Evolutionary conservation across 208 protist genomes (phyloP), one percentile per base, ranked within the genome.

Genomic region (Leptomonas seymouri): DNA sequence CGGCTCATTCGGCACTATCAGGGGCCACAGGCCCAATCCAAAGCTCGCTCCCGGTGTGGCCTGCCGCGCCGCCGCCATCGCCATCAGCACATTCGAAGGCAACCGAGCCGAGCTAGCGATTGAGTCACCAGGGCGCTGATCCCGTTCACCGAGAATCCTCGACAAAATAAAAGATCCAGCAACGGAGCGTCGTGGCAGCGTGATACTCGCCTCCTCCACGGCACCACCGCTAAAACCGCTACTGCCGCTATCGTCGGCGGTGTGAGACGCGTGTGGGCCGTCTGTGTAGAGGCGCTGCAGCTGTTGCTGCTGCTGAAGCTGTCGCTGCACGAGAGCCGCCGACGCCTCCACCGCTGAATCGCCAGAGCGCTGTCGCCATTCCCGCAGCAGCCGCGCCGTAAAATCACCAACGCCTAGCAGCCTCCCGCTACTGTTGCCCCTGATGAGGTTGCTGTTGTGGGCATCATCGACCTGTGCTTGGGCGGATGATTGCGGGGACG

Each of bases 311-410:
- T n/a, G n/a, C n/a, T n/a, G n/a, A n/a, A n/a, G n/a, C n/a, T n/a
- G n/a, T n/a, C n/a, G n/a, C 14, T 18, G 21, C 3, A 21, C 30
- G n/a, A 56, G 42, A 0, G 27, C 63, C 20, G 42, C 41, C 1
- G 50, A 65, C 9, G 56, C 36, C 48, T 59, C 41, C 62, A 60
- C 63, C 49, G 57, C 63, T 16, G 68, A 23, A 54, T 66, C 61
- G 44, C 70, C 70, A 12, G 70, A 57, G 45, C 70, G 70, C 70
- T 75, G 59, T 25, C 61, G 70, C 70, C 70, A 75, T 61, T 64
- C n/a, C 28, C 70, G 60, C 23, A 75, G 53, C 34, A 75, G 61
- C 21, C 45, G 49, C 27, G 70, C 27, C 31, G 70, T 75, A 67
- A 51, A 67, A 53, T 53, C 50, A 23, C 58, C 66, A 31, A 67